Conservation (phyloP, 768 basidiomycete species). For the Termitomyces eurrhizus region DNA sequence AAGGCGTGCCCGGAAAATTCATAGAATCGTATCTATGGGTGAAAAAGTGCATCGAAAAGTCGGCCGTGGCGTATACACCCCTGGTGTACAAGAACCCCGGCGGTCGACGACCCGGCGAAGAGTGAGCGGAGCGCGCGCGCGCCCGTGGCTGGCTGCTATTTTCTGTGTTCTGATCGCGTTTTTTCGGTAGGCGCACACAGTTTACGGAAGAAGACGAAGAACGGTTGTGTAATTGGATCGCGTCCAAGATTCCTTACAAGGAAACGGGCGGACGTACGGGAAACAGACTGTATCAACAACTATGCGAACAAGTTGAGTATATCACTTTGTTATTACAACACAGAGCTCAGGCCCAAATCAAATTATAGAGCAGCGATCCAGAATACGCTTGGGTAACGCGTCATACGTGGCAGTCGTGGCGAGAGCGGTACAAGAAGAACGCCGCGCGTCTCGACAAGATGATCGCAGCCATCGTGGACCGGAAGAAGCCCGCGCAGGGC, state of each 20-base stretch:
- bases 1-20: slow-evolving; percentile 66
- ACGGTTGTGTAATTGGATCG: slow-evolving; percentile 74
- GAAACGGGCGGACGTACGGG: slow-evolving; percentile 80
- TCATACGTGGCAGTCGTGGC: slow-evolving; percentile 90
- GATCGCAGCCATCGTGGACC: slow-evolving; percentile 64
- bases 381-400: slow-evolving; percentile 77
- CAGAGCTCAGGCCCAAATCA: not conserved
- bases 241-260: slow-evolving; percentile 78
- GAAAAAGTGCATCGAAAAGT: slow-evolving; percentile 75
- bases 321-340: not conserved
- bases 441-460: slow-evolving; percentile 58
- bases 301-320: slow-evolving; percentile 60
- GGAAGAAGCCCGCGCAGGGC: slow-evolving; percentile 63
- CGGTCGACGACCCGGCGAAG: slow-evolving; percentile 76
- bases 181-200: slow-evolving; percentile 56
- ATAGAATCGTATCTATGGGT: slow-evolving; percentile 84
- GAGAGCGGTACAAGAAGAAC: slow-evolving; percentile 87
- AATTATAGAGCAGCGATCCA: slow-evolving; percentile 53
- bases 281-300: slow-evolving; percentile 78
- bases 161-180: no score
- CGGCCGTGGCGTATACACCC: slow-evolving; percentile 63
- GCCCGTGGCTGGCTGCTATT: no score
- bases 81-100: slow-evolving; percentile 83
- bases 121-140: slow-evolving; percentile 34
- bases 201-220: slow-evolving; percentile 78